These are phyloP conservation scores for Candida nitratophila DNA, from an alignment of 805 yeast species.

Conservation along the genomic window DNA sequence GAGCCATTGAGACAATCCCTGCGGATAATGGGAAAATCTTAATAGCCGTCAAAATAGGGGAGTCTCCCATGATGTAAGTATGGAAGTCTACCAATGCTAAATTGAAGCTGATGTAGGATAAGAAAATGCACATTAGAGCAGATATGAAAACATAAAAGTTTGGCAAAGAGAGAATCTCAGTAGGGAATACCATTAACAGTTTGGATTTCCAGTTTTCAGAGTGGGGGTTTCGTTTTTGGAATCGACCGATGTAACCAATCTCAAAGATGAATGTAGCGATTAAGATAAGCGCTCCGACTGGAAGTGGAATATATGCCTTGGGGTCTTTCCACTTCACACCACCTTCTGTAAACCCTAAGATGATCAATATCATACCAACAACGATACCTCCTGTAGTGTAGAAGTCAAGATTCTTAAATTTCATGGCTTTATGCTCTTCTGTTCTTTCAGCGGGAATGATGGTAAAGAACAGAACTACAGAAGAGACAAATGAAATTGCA, in stretches of 20 bases:
- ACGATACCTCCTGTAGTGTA: constrained; percentile 28
- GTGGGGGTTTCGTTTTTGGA: constrained; percentile 3
- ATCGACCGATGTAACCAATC: constrained; percentile 10
- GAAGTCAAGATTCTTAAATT: constrained; percentile 26
- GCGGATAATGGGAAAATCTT: constrained; percentile 28
- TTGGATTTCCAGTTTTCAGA: constrained; percentile 9
- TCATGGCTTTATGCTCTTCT: constrained; percentile 14
- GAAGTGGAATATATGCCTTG: constrained; percentile 30
- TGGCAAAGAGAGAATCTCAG: constrained; percentile 11
- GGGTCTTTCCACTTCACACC: constrained; percentile 36
- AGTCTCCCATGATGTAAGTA: constrained; percentile 22
- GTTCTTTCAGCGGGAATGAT: constrained; percentile 24
- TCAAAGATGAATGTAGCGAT: constrained; percentile 26
- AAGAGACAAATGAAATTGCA: constrained; percentile 18
- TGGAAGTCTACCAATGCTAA: constrained; percentile 11
- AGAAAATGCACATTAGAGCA: constrained; percentile 1
- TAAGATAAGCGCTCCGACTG: constrained; percentile 29
- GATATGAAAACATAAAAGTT: constrained; percentile 13
- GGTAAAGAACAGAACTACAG: constrained; percentile 13
- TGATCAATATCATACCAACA: constrained; percentile 28
- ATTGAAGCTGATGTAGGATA: constrained; percentile 5
- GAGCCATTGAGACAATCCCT: constrained; percentile 23
- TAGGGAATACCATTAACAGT: constrained; percentile 15
- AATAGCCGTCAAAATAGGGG: constrained; percentile 28
- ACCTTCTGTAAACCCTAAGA: constrained; percentile 39